These are phyloP conservation scores for Dichomitus squalens DNA, from an alignment of 1,284 basidiomycete species.

Conservation along the genomic window DNA sequence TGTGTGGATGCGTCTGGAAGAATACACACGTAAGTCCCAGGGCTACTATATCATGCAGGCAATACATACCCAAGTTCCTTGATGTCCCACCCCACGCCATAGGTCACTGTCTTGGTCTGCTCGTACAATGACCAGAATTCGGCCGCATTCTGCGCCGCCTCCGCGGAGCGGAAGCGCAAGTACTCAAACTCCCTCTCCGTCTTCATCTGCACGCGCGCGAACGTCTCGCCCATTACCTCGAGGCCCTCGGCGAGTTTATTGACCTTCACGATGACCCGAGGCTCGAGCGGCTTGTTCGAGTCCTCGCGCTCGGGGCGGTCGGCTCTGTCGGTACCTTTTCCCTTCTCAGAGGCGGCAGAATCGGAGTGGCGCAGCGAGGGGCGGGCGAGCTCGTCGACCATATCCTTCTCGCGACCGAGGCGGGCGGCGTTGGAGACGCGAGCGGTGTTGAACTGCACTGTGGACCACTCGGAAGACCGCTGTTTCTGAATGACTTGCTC, in stretches of 20 bases:
- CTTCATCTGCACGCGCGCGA: conserved; percentile 1
- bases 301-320: background rate
- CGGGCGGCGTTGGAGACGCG: background rate
- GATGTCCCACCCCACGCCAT: background rate
- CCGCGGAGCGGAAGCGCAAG: conserved; percentile 3
- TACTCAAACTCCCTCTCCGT: conserved; percentile 3
- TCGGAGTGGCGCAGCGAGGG: background rate
- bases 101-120: background rate
- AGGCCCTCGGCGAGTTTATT: conserved; percentile 12
- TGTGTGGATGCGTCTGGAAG: background rate
- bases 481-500: background rate
- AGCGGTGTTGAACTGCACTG: conserved; percentile 5
- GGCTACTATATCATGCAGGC: background rate
- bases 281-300: background rate
- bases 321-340: background rate
- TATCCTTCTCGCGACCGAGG: background rate
- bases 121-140: conserved; percentile 13
- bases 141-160: background rate
- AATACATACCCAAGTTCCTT: background rate
- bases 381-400: background rate
- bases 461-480: background rate
- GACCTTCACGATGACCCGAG: conserved; percentile 11
- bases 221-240: conserved; percentile 7
- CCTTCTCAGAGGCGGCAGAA: background rate
- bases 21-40: background rate